phyloP scores from a whole-genome alignment of 768 basidiomycete genomes.

The Punctularia strigosozonata region DNA sequence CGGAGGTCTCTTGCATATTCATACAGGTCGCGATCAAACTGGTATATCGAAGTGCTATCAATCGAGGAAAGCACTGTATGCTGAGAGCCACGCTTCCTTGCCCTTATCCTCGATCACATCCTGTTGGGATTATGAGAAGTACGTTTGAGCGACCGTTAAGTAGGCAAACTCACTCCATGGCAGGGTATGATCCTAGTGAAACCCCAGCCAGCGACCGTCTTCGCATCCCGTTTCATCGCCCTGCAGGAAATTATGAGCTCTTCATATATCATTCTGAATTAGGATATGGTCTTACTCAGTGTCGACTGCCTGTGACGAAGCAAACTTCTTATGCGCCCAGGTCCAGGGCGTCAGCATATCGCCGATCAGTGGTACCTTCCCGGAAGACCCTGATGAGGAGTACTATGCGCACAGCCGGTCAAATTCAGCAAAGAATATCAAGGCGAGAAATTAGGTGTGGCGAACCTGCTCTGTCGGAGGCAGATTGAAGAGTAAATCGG shows the following conservation, averaged over 20 bases:
- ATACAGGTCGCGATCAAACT: conserved; percentile 1
- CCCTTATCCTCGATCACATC: conserved; percentile 32
- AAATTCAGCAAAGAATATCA: background rate
- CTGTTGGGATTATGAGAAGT: conserved; percentile 7
- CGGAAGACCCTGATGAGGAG: conserved; percentile 21
- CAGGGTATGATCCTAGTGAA: conserved; percentile 68
- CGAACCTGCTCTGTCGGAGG: conserved; percentile 64
- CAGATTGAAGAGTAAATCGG: conserved; percentile 77
- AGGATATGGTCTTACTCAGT: conserved; percentile 11
- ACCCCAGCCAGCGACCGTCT: conserved; percentile 59
- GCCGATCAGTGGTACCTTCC: conserved; percentile 9
- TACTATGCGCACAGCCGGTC: conserved; percentile 17
- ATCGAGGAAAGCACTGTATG: conserved; percentile 9
- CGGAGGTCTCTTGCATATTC: conserved; percentile 1
- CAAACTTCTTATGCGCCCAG: conserved; percentile 15
- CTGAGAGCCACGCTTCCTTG: conserved; percentile 19
- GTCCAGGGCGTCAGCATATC: conserved; percentile 12
- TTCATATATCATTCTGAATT: conserved; percentile 1
- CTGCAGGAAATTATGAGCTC: conserved; percentile 12
- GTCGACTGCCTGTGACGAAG: conserved; percentile 13
- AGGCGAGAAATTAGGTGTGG: background rate
- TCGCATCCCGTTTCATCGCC: conserved; percentile 51
- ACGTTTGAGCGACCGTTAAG: background rate
- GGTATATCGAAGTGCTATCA: no score
- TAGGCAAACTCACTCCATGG: conserved; percentile 34